A percentile compares a stretch with the other conserved stretches of the same genome.
These are phyloP conservation scores for Candida sanyiensis DNA, from an alignment of 805 yeast species.

Conservation along the genomic window DNA sequence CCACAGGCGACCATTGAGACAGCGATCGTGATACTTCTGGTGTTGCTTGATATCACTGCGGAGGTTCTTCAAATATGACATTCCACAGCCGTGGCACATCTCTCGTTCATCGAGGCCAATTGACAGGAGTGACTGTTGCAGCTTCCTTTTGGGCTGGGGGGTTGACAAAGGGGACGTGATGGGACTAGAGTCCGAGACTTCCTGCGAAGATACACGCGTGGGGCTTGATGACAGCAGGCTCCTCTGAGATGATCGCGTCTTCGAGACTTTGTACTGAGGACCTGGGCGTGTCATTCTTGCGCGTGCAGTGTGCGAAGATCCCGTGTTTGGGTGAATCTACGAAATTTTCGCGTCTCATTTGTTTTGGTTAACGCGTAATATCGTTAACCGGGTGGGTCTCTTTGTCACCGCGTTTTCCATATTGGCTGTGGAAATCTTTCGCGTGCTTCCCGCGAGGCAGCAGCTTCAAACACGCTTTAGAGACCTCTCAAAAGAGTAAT, in stretches of 20 bases:
- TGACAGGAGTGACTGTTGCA: conserved; percentile 17
- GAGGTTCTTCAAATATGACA: conserved; percentile 43
- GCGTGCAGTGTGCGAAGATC: neutral
- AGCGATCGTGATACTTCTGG: conserved; percentile 43
- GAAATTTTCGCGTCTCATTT: too few species aligned
- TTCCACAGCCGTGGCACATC: conserved; percentile 46
- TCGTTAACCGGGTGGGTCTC: too few species aligned
- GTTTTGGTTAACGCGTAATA: too few species aligned
- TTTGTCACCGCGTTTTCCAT: too few species aligned
- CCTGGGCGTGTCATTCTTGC: neutral
- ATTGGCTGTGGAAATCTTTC: too few species aligned
- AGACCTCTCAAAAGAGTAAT: too few species aligned
- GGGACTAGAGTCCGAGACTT: too few species aligned
- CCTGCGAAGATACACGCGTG: too few species aligned
- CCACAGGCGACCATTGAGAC: conserved; percentile 49
- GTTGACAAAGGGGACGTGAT: conserved; percentile 12
- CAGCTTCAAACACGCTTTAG: too few species aligned
- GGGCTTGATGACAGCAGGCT: conserved; percentile 5
- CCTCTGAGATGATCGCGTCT: conserved; percentile 11
- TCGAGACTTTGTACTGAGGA: neutral
- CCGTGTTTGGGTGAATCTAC: too few species aligned
- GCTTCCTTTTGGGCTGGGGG: neutral
- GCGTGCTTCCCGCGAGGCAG: too few species aligned
- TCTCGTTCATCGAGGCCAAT: conserved; percentile 16
- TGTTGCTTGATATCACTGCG: conserved; percentile 43